A percentile compares a stretch with the other conserved stretches of the same genome.
These are phyloP conservation scores for Pestalotiopsis sp. DNA, from an alignment of 2,329 filamentous ascomycete species.

Conservation along the genomic window DNA sequence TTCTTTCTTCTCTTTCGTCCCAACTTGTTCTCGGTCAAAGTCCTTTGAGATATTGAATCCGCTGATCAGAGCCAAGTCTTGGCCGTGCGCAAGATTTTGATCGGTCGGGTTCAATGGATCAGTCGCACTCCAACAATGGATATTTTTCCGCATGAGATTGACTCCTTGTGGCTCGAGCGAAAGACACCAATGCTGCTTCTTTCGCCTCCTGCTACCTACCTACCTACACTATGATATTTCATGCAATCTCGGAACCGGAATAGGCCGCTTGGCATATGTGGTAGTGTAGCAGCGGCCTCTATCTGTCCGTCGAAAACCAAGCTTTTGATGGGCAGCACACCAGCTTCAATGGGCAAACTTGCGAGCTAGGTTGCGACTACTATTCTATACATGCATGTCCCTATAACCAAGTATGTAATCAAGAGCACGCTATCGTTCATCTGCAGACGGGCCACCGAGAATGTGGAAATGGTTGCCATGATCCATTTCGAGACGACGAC, in stretches of 20 bases:
- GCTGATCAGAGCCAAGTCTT: background rate
- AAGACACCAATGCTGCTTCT: background rate
- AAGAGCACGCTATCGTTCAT: background rate
- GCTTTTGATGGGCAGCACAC: background rate
- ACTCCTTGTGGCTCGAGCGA: background rate
- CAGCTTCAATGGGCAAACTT: background rate
- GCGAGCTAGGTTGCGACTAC: background rate
- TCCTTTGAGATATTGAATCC: background rate
- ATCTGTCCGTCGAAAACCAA: background rate
- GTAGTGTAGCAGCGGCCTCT: background rate
- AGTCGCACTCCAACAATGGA: background rate
- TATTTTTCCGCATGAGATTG: background rate
- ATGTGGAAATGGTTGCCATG: background rate
- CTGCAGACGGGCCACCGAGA: background rate
- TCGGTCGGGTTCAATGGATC: background rate
- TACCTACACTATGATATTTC: background rate
- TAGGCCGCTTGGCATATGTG: background rate
- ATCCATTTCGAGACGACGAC: background rate
- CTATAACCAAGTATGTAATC: background rate
- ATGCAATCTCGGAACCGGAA: background rate
- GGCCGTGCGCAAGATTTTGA: background rate
- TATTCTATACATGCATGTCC: background rate
- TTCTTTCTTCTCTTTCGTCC: background rate
- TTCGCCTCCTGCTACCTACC: background rate
- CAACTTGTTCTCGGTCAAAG: background rate